phyloP scores from a whole-genome alignment of 2,329 filamentous ascomycete species.

The Macrophomina tecta region DNA sequence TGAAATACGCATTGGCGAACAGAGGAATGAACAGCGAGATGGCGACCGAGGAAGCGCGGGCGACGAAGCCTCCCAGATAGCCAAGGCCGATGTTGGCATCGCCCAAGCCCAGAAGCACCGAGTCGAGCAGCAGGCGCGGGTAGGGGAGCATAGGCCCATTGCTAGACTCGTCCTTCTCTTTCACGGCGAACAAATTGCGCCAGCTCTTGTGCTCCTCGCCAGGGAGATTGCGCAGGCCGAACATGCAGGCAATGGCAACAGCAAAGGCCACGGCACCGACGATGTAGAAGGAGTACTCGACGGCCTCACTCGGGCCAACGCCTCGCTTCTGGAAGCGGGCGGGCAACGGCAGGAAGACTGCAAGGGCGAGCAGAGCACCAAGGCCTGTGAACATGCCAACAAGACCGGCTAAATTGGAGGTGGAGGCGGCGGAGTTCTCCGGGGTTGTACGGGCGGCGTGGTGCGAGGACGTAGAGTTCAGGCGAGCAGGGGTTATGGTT shows the following conservation, averaged over 20 bases:
- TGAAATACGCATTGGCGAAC: constrained; percentile 90
- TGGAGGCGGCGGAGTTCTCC: constrained; percentile 52
- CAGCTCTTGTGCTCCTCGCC: constrained; percentile 83
- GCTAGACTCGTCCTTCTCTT: constrained; percentile 27
- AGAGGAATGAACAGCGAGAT: constrained; percentile 95
- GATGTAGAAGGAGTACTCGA: constrained; percentile 86
- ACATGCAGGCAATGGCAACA: constrained; percentile 76
- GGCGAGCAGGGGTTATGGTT: constrained; percentile 72
- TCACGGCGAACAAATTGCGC: constrained; percentile 48
- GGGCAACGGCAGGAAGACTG: constrained; percentile 84
- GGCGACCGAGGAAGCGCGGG: constrained; percentile 89
- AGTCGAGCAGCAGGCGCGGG: constrained; percentile 48
- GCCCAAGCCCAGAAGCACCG: constrained; percentile 67
- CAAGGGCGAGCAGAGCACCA: constrained; percentile 83
- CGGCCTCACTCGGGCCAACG: constrained; percentile 74
- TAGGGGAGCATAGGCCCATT: constrained; percentile 62
- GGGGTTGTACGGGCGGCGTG: constrained; percentile 53
- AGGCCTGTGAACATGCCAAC: constrained; percentile 93
- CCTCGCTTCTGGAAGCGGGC: constrained; percentile 76
- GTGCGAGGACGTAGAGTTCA: constrained; percentile 40
- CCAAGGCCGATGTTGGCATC: constrained; percentile 82
- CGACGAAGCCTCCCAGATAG: constrained; percentile 90
- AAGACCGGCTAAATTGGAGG: constrained; percentile 77
- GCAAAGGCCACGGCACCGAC: constrained; percentile 75
- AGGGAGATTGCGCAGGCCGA: constrained; percentile 71